Evolutionary conservation across 2,329 filamentous ascomycete genomes (phyloP), one percentile per base, ranked within the genome.

Genomic region (Beauveria sp.): DNA sequence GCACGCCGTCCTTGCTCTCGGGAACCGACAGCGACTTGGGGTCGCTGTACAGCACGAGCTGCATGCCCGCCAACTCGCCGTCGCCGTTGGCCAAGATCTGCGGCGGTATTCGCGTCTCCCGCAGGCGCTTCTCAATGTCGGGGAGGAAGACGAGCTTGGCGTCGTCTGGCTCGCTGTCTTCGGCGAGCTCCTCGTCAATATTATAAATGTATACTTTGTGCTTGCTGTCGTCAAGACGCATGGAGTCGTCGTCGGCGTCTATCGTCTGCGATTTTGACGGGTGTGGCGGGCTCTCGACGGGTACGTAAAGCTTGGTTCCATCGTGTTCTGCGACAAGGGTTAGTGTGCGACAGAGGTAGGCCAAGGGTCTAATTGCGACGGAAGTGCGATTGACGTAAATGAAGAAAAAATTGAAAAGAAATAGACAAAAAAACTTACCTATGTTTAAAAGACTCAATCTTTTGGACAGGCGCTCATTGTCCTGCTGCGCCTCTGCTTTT

Each of bases 151-250:
- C 80, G 52, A 96, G 82, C 66, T 79, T 82, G 66, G 83, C 81
- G 24, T 83, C 79, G 63, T 82, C 79, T 7, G 48, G 40, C 40
- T 54, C 61, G 63, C 61, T 73, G 63, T 74, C 75, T 8, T 77
- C 77, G 16, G 88, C 87, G 37, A 97, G 83, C 75, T 97, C 93
- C 67, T 89, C 89, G 70, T 96, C 92, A 10, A 99, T 80, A 73
- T 96, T 87, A 78, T 92, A 88, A 67, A 99, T 92, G 79, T 94
- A 97, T 63, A 97, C 85, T 70, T 89, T 90, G 76, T 96, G 82
- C 68, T 90, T 89, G 37, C 90, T 88, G 74, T 96, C 88, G 75
- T 97, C 92, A 63, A 97, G 72, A 61, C 89, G 83, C 93, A 97
- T 97, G 61, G 74, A 70, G 66, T 91, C 88, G 64, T 84, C 77